These are phyloP conservation scores for Pleurotus tuoliensis DNA, from an alignment of 768 basidiomycete species.

Conservation along the genomic window DNA sequence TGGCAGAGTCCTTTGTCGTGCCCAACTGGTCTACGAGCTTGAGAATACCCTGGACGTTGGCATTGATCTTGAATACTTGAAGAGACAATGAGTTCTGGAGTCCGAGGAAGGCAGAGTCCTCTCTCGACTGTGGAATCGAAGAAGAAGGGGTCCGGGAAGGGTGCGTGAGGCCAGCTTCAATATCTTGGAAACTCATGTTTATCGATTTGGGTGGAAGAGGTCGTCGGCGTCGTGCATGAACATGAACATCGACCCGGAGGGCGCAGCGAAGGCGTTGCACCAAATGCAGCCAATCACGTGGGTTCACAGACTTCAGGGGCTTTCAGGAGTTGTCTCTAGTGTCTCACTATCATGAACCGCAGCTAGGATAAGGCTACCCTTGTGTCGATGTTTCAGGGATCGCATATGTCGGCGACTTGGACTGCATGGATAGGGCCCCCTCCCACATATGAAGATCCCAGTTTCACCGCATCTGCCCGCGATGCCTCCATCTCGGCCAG, in stretches of 20 bases:
- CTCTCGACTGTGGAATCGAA: constrained; percentile 38
- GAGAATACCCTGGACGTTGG: constrained; percentile 93
- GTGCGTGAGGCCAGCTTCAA: constrained; percentile 43
- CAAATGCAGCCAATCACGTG: neutral
- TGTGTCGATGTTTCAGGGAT: too few species aligned
- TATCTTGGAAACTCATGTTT: constrained; percentile 54
- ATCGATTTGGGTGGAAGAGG: neutral
- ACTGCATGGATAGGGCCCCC: too few species aligned
- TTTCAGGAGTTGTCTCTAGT: too few species aligned
- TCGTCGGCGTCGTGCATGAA: neutral
- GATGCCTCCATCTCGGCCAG: too few species aligned
- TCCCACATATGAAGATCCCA: too few species aligned
- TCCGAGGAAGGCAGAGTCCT: constrained; percentile 72
- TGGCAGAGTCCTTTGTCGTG: constrained; percentile 72
- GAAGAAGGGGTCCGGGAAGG: constrained; percentile 29
- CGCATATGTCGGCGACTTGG: too few species aligned
- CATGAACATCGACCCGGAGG: neutral
- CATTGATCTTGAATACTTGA: constrained; percentile 98
- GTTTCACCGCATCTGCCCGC: too few species aligned
- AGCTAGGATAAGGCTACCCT: too few species aligned
- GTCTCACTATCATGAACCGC: too few species aligned
- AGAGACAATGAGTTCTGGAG: constrained; percentile 81
- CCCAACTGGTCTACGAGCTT: constrained; percentile 98
- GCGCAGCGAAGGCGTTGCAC: neutral
- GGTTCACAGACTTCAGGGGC: too few species aligned